A percentile compares a stretch with the other conserved stretches of the same genome.
These are phyloP conservation scores for Graphilbum ipis-grandicollis DNA, from an alignment of 2,329 filamentous ascomycete genomes.

Conservation along the genomic window DNA sequence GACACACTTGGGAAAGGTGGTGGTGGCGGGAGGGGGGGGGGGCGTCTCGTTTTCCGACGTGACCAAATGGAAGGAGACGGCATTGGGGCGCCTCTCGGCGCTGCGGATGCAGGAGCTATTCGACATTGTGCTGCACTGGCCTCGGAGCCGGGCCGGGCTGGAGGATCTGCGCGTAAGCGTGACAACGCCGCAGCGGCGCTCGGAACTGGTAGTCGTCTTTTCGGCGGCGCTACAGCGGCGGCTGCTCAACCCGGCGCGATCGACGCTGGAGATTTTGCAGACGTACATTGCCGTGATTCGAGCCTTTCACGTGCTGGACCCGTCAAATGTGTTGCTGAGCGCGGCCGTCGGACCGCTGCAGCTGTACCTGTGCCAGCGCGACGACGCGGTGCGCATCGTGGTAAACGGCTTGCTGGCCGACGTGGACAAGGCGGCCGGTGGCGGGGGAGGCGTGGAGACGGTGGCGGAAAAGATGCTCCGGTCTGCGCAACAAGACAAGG, in stretches of 20 bases:
- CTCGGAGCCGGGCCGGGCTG: slow-evolving; percentile 50
- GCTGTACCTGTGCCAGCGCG: slow-evolving; percentile 54
- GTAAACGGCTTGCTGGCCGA: slow-evolving; percentile 56
- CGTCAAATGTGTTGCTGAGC: slow-evolving; percentile 60
- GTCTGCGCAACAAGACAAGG: too few species aligned
- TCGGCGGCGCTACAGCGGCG: slow-evolving; percentile 45
- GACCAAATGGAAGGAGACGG: slow-evolving; percentile 54
- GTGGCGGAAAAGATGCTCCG: too few species aligned
- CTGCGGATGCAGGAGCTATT: slow-evolving; percentile 57
- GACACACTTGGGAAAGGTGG: slow-evolving; percentile 17
- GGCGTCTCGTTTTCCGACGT: slow-evolving; percentile 36
- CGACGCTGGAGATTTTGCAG: slow-evolving; percentile 57
- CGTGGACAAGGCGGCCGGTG: slow-evolving; percentile 11
- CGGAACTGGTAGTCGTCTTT: slow-evolving; percentile 54
- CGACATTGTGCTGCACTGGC: slow-evolving; percentile 64
- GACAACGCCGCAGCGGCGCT: slow-evolving; percentile 48
- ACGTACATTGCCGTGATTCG: slow-evolving; percentile 68
- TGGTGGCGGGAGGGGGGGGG: slow-evolving; percentile 13
- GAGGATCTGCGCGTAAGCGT: slow-evolving; percentile 58
- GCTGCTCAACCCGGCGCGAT: slow-evolving; percentile 58
- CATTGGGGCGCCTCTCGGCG: slow-evolving; percentile 48
- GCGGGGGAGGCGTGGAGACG: neutral
- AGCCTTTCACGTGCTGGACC: slow-evolving; percentile 57
- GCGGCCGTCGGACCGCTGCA: slow-evolving; percentile 57
- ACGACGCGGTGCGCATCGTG: slow-evolving; percentile 63